These are phyloP conservation scores for Pythium chondricola DNA, from an alignment of 352 stramenopile species.

Conservation along the genomic window DNA sequence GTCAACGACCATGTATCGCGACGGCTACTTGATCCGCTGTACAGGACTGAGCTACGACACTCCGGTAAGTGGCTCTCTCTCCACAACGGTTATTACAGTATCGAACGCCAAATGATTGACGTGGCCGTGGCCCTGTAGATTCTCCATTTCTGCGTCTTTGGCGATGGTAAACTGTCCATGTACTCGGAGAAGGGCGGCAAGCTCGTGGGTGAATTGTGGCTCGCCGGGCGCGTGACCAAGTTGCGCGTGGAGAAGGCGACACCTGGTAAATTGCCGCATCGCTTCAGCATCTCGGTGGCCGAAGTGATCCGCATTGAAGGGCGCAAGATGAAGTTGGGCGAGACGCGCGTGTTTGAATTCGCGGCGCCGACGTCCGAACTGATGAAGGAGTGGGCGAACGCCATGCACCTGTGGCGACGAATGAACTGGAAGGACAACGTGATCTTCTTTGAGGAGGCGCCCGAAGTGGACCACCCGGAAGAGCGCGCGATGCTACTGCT, in stretches of 20 bases:
- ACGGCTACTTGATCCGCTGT: slow-evolving; percentile 74
- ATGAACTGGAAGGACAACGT: slow-evolving; percentile 88
- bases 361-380: slow-evolving; percentile 61
- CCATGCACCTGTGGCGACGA: slow-evolving; percentile 72
- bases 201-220: slow-evolving; percentile 49
- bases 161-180: slow-evolving; percentile 62
- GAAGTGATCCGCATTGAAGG: slow-evolving; percentile 72
- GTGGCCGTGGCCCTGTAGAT: slow-evolving; percentile 20
- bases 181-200: slow-evolving; percentile 70
- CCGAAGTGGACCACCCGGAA: slow-evolving; percentile 43
- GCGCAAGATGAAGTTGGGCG: slow-evolving; percentile 69
- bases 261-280: slow-evolving; percentile 64
- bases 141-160: slow-evolving; percentile 73
- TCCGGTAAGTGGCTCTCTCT: slow-evolving; percentile 27
- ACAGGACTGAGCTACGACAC: slow-evolving; percentile 38
- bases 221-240: slow-evolving; percentile 70
- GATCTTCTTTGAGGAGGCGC: slow-evolving; percentile 70
- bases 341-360: slow-evolving; percentile 59
- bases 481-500: slow-evolving; percentile 50
- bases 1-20: slow-evolving; percentile 58
- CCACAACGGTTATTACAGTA: background rate
- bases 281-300: slow-evolving; percentile 61
- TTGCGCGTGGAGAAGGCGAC: slow-evolving; percentile 62
- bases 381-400: slow-evolving; percentile 85
- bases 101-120: background rate